Conservation (phyloP, 2,329 filamentous ascomycete genomes). For the Epichloe hybrida region DNA sequence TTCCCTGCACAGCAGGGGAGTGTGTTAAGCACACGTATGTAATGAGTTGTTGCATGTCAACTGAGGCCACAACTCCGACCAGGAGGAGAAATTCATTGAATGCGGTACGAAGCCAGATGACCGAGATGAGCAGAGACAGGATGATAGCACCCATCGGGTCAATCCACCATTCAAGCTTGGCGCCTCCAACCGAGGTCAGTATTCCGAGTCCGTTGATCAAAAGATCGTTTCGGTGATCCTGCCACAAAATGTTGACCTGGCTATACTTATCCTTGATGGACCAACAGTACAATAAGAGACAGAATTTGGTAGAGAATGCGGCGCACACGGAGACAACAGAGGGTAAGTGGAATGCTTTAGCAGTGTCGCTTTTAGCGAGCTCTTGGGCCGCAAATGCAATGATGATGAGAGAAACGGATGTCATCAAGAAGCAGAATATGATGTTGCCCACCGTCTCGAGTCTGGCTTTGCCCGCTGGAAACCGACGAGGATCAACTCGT, state of each 20-base stretch:
- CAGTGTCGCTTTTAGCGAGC: conserved; percentile 40
- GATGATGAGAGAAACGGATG: conserved; percentile 76
- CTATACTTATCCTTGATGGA: conserved; percentile 80
- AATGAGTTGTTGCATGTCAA: conserved; percentile 80
- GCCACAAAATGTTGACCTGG: conserved; percentile 85
- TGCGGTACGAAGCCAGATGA: conserved; percentile 73
- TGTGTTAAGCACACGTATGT: conserved; percentile 89
- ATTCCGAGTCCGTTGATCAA: conserved; percentile 91
- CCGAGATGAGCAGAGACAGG: conserved; percentile 63
- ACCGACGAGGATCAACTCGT: conserved; percentile 71
- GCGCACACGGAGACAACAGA: conserved; percentile 74
- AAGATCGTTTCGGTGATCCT: conserved; percentile 95
- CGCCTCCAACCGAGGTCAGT: conserved; percentile 78
- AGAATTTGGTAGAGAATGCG: conserved; percentile 75
- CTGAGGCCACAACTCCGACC: conserved; percentile 77
- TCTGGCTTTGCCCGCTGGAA: conserved; percentile 83
- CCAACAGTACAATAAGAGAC: conserved; percentile 85
- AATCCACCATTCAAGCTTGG: conserved; percentile 85
- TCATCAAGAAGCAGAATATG: conserved; percentile 93
- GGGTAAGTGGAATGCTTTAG: conserved; percentile 61
- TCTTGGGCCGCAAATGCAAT: conserved; percentile 77
- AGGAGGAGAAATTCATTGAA: conserved; percentile 83
- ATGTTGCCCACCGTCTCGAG: conserved; percentile 96
- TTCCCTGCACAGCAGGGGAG: conserved; percentile 67
- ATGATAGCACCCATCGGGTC: conserved; percentile 85